phyloP scores from a whole-genome alignment of 192 early-diverging fungal genomes.

The Podila minutissima region DNA sequence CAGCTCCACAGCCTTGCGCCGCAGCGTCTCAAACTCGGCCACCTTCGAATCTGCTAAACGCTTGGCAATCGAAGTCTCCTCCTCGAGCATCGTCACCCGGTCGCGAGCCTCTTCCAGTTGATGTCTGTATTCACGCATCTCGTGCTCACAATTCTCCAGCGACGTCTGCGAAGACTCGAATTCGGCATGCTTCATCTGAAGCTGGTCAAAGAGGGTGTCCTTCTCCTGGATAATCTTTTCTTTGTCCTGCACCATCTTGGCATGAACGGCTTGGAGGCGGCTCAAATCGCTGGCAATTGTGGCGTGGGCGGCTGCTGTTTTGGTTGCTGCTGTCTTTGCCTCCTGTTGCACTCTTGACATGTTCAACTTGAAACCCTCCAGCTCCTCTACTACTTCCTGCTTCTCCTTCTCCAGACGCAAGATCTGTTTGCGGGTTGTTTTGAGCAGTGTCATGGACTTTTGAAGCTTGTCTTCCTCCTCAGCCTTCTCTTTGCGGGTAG shows the following conservation, averaged over 20 bases:
- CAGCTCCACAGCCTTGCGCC: constrained; percentile 42
- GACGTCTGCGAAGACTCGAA: constrained; percentile 68
- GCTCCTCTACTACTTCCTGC: constrained; percentile 51
- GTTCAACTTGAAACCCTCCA: constrained; percentile 39
- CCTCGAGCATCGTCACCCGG: constrained; percentile 58
- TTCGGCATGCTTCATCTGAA: constrained; percentile 68
- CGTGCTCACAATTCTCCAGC: constrained; percentile 64
- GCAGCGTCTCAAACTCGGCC: constrained; percentile 53
- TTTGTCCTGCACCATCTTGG: constrained; percentile 56
- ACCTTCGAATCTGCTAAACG: constrained; percentile 43
- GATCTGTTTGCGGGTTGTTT: constrained; percentile 64
- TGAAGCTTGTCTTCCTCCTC: constrained; percentile 62
- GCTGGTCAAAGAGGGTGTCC: constrained; percentile 61
- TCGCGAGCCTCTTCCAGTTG: constrained; percentile 64
- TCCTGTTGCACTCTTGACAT: constrained; percentile 42
- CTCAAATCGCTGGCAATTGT: constrained; percentile 48
- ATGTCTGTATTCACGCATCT: constrained; percentile 56
- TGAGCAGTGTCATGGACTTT: constrained; percentile 52
- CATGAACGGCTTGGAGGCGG: constrained; percentile 45
- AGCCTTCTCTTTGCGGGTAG: constrained; percentile 34
- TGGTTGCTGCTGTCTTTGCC: constrained; percentile 27
- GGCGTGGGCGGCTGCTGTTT: constrained; percentile 28
- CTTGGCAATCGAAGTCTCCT: constrained; percentile 55
- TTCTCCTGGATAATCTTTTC: constrained; percentile 58
- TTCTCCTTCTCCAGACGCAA: constrained; percentile 63